Evolutionary conservation across 805 yeast species (phyloP).

Genomic region (Isabelozyma rhagii): DNA sequence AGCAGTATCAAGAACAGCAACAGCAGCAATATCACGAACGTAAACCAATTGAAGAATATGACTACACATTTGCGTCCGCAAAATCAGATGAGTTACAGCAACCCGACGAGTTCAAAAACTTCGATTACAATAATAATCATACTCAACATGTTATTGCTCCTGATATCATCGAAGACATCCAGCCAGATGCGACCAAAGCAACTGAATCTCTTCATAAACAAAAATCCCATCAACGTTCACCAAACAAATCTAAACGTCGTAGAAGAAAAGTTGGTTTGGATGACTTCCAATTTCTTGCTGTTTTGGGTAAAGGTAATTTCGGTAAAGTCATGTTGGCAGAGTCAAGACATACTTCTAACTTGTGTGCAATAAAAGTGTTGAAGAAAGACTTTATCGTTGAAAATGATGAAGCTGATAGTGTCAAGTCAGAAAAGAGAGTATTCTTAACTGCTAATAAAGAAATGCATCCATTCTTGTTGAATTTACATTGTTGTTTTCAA

Average conservation of each 20-base stretch:
- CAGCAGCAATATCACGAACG: conserved; percentile 4
- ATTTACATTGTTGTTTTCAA: conserved; percentile 92
- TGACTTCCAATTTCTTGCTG: conserved; percentile 91
- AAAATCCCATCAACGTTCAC: conserved; percentile 5
- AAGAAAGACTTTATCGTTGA: conserved; percentile 95
- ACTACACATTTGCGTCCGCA: background rate
- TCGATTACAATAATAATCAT: conserved; percentile 23
- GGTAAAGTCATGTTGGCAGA: conserved; percentile 98
- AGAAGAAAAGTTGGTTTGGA: conserved; percentile 85
- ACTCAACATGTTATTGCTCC: conserved; percentile 15
- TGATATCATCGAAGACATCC: background rate
- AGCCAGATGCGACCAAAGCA: background rate
- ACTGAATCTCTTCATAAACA: conserved; percentile 1
- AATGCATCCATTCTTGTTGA: conserved; percentile 88
- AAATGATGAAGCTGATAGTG: conserved; percentile 94
- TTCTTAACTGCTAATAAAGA: conserved; percentile 81
- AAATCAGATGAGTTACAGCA: background rate
- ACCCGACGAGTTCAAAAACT: conserved; percentile 20
- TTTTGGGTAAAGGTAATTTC: conserved; percentile 96
- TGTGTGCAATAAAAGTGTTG: conserved; percentile 95
- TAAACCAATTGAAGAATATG: background rate
- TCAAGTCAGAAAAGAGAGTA: conserved; percentile 91
- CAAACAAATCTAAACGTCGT: conserved; percentile 25
- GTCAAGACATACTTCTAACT: conserved; percentile 71
- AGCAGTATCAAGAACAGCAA: conserved; percentile 11